A percentile compares a stretch with the other conserved stretches of the same genome.
Evolutionary conservation across 2,329 filamentous ascomycete genomes (phyloP).

Genomic region (Ambrosiella cleistominuta): DNA sequence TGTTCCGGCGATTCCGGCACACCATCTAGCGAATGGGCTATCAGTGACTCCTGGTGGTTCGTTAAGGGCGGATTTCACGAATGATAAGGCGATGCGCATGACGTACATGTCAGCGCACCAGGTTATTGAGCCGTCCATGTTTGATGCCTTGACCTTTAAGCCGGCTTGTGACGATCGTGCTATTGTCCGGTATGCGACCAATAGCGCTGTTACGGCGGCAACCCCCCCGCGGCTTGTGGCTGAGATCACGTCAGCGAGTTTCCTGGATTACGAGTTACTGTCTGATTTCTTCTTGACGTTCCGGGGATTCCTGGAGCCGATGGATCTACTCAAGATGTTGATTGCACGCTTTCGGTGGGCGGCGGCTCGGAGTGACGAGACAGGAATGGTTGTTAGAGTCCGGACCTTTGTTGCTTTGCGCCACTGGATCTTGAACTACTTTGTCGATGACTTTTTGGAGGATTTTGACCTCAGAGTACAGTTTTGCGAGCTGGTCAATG

Average conservation of each 20-base stretch:
- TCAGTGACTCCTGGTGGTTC: slow-evolving; percentile 20
- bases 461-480: slow-evolving; percentile 54
- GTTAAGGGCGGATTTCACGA: not conserved
- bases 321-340: slow-evolving; percentile 65
- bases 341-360: slow-evolving; percentile 79
- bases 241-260: slow-evolving; percentile 88
- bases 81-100: slow-evolving; percentile 20
- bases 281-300: slow-evolving; percentile 98
- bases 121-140: slow-evolving; percentile 56
- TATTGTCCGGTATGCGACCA: slow-evolving; percentile 64
- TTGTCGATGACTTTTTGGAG: slow-evolving; percentile 78
- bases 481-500: slow-evolving; percentile 71
- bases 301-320: slow-evolving; percentile 63
- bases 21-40: slow-evolving; percentile 14
- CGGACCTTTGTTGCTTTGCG: slow-evolving; percentile 86
- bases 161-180: slow-evolving; percentile 61
- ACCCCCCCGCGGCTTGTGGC: slow-evolving; percentile 82
- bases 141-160: slow-evolving; percentile 62
- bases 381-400: slow-evolving; percentile 84
- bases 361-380: slow-evolving; percentile 59
- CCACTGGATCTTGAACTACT: slow-evolving; percentile 98
- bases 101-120: slow-evolving; percentile 32
- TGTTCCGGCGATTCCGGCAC: not conserved
- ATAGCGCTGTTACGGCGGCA: slow-evolving; percentile 65
- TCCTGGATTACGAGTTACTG: slow-evolving; percentile 89